phyloP scores from a whole-genome alignment of 306 rosid genomes.

The Adenanthera pavonina region DNA sequence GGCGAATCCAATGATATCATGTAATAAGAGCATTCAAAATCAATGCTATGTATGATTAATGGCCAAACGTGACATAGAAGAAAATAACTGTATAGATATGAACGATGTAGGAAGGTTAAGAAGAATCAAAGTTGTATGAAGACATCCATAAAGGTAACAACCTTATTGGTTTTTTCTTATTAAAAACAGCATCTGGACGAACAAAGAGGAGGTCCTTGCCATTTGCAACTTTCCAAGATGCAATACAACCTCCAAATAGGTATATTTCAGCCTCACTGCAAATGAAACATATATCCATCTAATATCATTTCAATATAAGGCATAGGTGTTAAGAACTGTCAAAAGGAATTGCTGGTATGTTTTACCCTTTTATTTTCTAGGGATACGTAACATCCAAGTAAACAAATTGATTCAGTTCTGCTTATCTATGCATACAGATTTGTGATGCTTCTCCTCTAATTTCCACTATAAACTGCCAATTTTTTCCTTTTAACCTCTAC shows the following conservation, averaged over 20 bases:
- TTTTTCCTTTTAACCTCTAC: neutral
- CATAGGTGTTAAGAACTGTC: neutral
- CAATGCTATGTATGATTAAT: neutral
- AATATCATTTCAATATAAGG: neutral
- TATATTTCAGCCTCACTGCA: slow-evolving; percentile 89
- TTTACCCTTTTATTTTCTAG: neutral
- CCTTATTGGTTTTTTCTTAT: slow-evolving; percentile 94
- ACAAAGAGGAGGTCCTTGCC: slow-evolving; percentile 91
- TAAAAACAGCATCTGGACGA: slow-evolving; percentile 92
- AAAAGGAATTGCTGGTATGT: neutral
- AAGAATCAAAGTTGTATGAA: neutral
- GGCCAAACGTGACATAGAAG: neutral
- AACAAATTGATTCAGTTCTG: neutral
- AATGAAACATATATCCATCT: slow-evolving; percentile 2
- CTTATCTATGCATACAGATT: neutral
- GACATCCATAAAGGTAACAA: slow-evolving; percentile 35
- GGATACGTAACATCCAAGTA: neutral
- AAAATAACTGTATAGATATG: neutral
- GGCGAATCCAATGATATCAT: slow-evolving; percentile 13
- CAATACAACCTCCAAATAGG: slow-evolving; percentile 79
- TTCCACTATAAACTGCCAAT: neutral
- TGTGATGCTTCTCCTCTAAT: neutral
- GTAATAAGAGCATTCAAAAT: slow-evolving; percentile 15
- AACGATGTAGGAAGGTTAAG: neutral
- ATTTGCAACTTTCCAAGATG: slow-evolving; percentile 83